Conservation (phyloP, 1,284 basidiomycete species). For the Rhodotorula sp. region DNA sequence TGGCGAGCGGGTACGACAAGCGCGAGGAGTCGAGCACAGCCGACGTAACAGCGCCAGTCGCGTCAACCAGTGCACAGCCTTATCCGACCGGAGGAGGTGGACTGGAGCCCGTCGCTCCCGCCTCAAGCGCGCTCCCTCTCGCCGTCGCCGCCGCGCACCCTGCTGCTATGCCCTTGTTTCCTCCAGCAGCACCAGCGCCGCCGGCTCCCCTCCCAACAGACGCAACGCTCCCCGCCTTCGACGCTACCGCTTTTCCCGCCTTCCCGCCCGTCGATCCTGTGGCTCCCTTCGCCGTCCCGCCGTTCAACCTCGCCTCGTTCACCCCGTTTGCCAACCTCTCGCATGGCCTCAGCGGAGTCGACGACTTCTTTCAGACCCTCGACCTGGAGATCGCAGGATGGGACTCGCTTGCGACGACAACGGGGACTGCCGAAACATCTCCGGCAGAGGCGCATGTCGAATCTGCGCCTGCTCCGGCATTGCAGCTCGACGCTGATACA, state of each 20-base stretch:
- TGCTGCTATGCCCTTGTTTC: not conserved
- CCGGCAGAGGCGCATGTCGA: not conserved
- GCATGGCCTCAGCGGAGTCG: not conserved
- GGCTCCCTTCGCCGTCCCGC: not conserved
- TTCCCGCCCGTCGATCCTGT: not conserved
- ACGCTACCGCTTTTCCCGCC: slow-evolving; percentile 6
- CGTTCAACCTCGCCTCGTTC: not conserved
- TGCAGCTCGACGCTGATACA: not conserved
- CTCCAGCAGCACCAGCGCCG: not conserved
- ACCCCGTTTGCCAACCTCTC: not conserved
- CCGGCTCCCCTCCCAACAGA: not conserved
- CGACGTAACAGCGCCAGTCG: not conserved
- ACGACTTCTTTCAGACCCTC: slow-evolving; percentile 1
- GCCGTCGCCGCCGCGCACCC: not conserved
- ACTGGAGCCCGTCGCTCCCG: not conserved
- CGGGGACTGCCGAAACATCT: not conserved
- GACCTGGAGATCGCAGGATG: slow-evolving; percentile 14
- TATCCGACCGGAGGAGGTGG: no score
- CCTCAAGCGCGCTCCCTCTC: not conserved
- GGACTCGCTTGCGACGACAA: not conserved
- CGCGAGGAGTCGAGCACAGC: not conserved
- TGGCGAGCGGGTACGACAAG: not conserved
- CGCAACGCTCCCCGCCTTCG: not conserved
- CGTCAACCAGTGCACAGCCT: not conserved
- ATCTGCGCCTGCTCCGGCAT: not conserved